Percentiles rank a stretch among this genome's conserved stretches.
phyloP scores from a whole-genome alignment of 495 filamentous ascomycete species.

The Annulohypoxylon moriforme region DNA sequence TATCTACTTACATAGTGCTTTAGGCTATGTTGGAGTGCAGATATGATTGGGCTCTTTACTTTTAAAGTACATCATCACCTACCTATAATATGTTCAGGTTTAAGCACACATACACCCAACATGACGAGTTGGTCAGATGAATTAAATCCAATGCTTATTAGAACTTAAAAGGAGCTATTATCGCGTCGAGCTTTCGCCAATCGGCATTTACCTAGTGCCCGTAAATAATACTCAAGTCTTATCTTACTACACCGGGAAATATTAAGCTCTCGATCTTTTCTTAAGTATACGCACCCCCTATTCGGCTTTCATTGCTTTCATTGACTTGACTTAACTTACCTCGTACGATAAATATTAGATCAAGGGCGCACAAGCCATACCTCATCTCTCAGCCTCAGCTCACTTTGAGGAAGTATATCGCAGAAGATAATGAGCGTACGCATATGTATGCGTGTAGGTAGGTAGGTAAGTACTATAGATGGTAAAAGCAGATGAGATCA shows the following conservation, averaged over 20 bases:
- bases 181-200: constrained; percentile 27
- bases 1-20: background rate
- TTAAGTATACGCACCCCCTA: background rate
- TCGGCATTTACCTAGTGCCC: constrained; percentile 21
- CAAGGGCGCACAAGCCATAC: background rate
- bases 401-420: constrained; percentile 16
- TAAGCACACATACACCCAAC: constrained; percentile 33
- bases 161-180: constrained; percentile 34
- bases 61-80: constrained; percentile 5
- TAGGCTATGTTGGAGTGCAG: background rate
- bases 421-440: background rate
- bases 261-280: background rate
- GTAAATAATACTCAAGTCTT: constrained; percentile 5
- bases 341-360: background rate
- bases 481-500: constrained; percentile 19
- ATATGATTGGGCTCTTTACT: background rate
- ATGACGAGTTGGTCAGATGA: constrained; percentile 45
- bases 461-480: no score
- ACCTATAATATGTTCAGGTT: constrained; percentile 22
- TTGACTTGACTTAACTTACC: background rate
- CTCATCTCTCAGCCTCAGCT: constrained; percentile 17
- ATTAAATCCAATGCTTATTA: constrained; percentile 40
- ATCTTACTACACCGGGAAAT: constrained; percentile 28
- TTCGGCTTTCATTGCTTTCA: no score
- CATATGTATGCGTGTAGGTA: no score